phyloP scores from a whole-genome alignment of 495 filamentous ascomycete genomes.

The Lophiostoma macrostomum region DNA sequence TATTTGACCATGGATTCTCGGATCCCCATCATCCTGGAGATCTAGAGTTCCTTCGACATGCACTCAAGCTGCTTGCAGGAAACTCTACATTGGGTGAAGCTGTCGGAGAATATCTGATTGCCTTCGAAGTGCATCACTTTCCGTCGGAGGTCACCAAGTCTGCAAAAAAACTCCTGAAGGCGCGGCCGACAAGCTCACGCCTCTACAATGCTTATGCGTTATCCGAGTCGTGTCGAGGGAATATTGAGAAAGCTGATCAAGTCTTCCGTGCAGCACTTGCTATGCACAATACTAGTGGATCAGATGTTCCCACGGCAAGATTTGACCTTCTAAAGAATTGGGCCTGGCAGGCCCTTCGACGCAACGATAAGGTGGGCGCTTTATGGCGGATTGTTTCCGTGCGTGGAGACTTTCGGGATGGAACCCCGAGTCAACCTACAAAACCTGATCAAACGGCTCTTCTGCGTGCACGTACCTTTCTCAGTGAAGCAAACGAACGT shows the following conservation, averaged over 20 bases:
- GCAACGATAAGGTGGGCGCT: conserved; percentile 46
- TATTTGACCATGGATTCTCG: conserved; percentile 16
- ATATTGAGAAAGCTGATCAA: conserved; percentile 53
- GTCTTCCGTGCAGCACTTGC: conserved; percentile 65
- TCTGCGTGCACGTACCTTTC: conserved; percentile 11
- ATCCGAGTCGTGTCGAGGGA: conserved; percentile 61
- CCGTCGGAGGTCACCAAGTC: conserved; percentile 48
- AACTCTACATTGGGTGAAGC: conserved; percentile 43
- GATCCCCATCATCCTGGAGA: conserved; percentile 33
- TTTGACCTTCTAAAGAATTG: conserved; percentile 67
- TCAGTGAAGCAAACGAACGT: conserved; percentile 1
- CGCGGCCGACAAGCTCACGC: conserved; percentile 57
- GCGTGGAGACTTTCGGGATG: conserved; percentile 30
- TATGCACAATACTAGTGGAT: conserved; percentile 49
- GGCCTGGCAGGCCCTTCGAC: conserved; percentile 65
- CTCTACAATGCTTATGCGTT: conserved; percentile 79
- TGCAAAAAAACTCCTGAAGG: conserved; percentile 70
- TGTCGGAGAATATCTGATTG: conserved; percentile 69
- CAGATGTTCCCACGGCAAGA: conserved; percentile 41
- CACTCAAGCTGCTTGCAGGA: conserved; percentile 56
- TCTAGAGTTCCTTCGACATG: conserved; percentile 49
- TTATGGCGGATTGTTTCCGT: conserved; percentile 49
- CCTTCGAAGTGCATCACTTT: conserved; percentile 60
- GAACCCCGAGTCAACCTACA: background rate
- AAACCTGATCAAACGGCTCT: conserved; percentile 30